These are phyloP conservation scores for Clausena lansium DNA, from an alignment of 345 rosid species.

Conservation along the genomic window DNA sequence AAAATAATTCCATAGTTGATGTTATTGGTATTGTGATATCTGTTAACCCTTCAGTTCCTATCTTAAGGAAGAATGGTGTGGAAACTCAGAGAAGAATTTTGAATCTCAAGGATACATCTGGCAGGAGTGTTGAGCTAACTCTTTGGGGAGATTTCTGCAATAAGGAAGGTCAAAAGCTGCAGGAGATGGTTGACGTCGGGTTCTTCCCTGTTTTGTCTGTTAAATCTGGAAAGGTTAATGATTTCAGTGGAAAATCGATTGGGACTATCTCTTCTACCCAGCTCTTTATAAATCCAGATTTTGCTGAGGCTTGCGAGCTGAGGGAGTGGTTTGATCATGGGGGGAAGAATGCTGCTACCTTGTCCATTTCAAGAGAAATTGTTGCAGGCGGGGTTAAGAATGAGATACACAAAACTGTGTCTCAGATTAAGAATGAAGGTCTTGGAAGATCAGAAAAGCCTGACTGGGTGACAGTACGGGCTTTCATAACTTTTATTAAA, in stretches of 20 bases:
- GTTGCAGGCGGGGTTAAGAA: constrained; percentile 52
- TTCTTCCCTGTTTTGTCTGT: constrained; percentile 70
- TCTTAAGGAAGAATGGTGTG: constrained; percentile 89
- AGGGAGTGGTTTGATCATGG: constrained; percentile 79
- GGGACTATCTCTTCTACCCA: constrained; percentile 82
- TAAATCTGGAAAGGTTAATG: constrained; percentile 85
- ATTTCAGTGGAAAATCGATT: constrained; percentile 80
- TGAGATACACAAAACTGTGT: constrained; percentile 62
- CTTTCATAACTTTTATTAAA: constrained; percentile 63
- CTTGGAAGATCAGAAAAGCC: constrained; percentile 89
- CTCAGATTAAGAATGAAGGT: constrained; percentile 87
- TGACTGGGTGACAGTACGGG: constrained; percentile 82
- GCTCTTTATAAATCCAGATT: constrained; percentile 79
- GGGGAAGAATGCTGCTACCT: constrained; percentile 53
- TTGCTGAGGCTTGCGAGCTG: constrained; percentile 61
- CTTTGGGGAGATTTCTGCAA: constrained; percentile 94
- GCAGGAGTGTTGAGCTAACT: constrained; percentile 71
- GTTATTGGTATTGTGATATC: constrained; percentile 69
- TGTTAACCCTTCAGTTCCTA: constrained; percentile 77
- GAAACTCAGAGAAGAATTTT: constrained; percentile 88
- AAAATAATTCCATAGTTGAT: constrained; percentile 75
- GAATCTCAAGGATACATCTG: constrained; percentile 79
- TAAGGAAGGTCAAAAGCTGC: constrained; percentile 76
- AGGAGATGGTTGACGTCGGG: constrained; percentile 72
- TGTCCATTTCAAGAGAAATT: constrained; percentile 73